phyloP scores from a whole-genome alignment of 106 monocot genomes.

The Dendrobium chrysotoxum region DNA sequence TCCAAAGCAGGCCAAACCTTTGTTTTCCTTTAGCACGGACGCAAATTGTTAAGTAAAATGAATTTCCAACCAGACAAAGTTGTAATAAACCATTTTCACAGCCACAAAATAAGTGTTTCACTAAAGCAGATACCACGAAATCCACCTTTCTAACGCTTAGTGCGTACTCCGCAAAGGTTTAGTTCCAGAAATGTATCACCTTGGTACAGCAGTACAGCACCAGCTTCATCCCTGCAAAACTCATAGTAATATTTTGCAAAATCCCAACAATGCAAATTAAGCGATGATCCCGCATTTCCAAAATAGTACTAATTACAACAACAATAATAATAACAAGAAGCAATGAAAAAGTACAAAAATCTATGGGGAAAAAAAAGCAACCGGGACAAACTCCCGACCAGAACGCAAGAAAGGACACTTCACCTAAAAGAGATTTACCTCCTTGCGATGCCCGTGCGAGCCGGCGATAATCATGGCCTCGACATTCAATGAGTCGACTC shows the following conservation, averaged over 20 bases:
- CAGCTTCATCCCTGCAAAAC: neutral
- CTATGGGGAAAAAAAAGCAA: neutral
- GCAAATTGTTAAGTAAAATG: too few species aligned
- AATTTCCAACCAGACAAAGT: too few species aligned
- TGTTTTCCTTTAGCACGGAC: too few species aligned
- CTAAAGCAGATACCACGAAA: too few species aligned
- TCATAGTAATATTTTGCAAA: neutral
- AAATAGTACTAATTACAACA: neutral
- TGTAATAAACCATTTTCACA: too few species aligned
- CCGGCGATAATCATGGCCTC: constrained; percentile 75
- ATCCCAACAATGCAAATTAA: neutral
- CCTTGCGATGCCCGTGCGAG: constrained; percentile 25
- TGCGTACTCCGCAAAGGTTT: too few species aligned
- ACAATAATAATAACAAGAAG: neutral
- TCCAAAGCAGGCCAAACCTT: too few species aligned
- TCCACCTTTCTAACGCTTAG: too few species aligned
- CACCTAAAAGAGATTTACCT: constrained; percentile 22
- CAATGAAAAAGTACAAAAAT: neutral
- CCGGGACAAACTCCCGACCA: neutral
- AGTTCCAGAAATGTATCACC: neutral
- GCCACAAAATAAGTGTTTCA: too few species aligned
- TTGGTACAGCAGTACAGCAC: neutral
- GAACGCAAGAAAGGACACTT: neutral
- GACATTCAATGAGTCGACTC: constrained; percentile 76
- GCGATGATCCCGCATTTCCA: neutral